Evolutionary conservation across 2,329 filamentous ascomycete species (phyloP).

Genomic region (Cytospora paraplurivora): DNA sequence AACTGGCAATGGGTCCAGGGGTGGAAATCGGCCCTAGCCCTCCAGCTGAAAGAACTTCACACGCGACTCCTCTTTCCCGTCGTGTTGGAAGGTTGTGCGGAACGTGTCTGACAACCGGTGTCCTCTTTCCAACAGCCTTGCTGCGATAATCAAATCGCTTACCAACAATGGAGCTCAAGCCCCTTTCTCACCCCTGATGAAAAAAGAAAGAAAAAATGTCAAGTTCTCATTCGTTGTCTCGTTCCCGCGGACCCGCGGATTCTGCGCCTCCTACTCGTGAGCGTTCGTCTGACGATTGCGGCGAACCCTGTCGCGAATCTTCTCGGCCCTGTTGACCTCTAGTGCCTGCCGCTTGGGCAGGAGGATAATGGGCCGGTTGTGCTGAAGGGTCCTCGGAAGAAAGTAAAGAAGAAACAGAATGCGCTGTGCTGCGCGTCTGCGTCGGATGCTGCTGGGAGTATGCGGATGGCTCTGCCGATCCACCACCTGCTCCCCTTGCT

Average conservation of each 20-base stretch:
- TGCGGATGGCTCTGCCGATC: constrained; percentile 34
- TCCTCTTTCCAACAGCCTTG: not conserved
- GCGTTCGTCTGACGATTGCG: constrained; percentile 40
- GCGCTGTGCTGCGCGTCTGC: constrained; percentile 40
- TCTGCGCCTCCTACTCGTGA: constrained; percentile 39
- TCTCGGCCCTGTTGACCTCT: constrained; percentile 35
- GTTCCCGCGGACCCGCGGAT: constrained; percentile 38
- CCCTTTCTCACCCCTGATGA: constrained; percentile 23
- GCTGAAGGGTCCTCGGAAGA: constrained; percentile 45
- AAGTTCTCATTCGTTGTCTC: constrained; percentile 37
- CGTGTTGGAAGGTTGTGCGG: not conserved
- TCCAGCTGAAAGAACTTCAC: not conserved
- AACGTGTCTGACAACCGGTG: not conserved
- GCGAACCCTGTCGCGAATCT: constrained; percentile 38
- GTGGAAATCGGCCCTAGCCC: not conserved
- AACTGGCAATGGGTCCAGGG: constrained; percentile 1
- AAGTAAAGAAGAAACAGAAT: constrained; percentile 49
- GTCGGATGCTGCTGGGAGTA: constrained; percentile 29
- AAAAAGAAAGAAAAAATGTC: constrained; percentile 34
- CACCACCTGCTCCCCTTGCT: constrained; percentile 37
- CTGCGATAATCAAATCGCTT: constrained; percentile 10
- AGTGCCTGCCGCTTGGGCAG: constrained; percentile 33
- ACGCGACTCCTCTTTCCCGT: not conserved
- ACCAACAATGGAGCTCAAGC: constrained; percentile 20
- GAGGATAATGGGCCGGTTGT: constrained; percentile 31